Conservation (phyloP, 176 grass and related monocot species). For the Phragmites australis region DNA sequence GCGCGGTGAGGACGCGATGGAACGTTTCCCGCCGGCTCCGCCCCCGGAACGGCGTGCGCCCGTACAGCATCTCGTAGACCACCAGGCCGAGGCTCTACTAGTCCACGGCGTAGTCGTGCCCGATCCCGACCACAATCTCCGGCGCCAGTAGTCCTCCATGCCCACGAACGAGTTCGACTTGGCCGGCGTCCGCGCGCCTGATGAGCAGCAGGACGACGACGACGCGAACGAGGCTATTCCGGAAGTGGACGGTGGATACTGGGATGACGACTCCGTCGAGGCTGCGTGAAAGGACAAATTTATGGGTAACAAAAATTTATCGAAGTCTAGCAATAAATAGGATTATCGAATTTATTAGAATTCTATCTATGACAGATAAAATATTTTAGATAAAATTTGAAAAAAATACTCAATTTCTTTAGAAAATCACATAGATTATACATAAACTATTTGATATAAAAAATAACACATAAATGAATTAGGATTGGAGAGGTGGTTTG, state of each 20-base stretch:
- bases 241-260: conserved; percentile 1
- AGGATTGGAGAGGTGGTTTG: too few relatives aligned
- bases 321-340: too few relatives aligned
- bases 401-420: too few relatives aligned
- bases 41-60: conserved; percentile 70
- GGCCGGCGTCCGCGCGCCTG: not conserved
- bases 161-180: conserved; percentile 89
- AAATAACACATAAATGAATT: too few relatives aligned
- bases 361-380: too few relatives aligned
- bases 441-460: too few relatives aligned
- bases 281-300: too few relatives aligned
- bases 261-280: conserved; percentile 32
- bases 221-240: conserved; percentile 11
- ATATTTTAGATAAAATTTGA: too few relatives aligned
- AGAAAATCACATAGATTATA: too few relatives aligned
- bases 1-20: conserved; percentile 50
- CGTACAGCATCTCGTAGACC: conserved; percentile 82
- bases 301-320: too few relatives aligned
- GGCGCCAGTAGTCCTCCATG: conserved; percentile 90
- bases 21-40: conserved; percentile 74
- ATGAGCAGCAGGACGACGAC: conserved; percentile 8
- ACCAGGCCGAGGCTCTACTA: conserved; percentile 80
- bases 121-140: conserved; percentile 67
- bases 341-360: too few relatives aligned
- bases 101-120: conserved; percentile 77